Evolutionary conservation across 2,329 filamentous ascomycete genomes (phyloP).

Genomic region (Calonectria ilicicola): DNA sequence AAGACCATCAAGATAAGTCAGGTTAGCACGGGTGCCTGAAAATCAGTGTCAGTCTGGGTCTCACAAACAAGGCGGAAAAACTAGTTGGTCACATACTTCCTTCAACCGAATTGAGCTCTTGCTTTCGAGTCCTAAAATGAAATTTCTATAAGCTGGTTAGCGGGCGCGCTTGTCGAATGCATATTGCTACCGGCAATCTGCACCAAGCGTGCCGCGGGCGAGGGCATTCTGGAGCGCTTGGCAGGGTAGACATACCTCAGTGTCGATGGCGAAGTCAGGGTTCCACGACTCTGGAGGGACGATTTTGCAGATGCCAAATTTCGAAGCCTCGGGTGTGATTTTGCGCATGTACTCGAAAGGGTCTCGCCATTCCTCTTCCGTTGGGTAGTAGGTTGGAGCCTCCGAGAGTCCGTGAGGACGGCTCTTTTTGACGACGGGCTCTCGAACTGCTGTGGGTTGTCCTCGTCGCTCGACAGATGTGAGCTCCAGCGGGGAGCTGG

Average conservation of each 20-base stretch:
- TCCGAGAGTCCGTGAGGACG: slow-evolving; percentile 89
- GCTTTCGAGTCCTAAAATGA: slow-evolving; percentile 94
- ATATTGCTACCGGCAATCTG: not conserved
- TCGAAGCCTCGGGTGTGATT: slow-evolving; percentile 85
- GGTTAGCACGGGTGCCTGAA: slow-evolving; percentile 89
- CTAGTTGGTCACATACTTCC: slow-evolving; percentile 75
- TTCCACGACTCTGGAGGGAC: slow-evolving; percentile 96
- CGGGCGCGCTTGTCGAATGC: slow-evolving; percentile 22
- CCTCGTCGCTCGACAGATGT: slow-evolving; percentile 92
- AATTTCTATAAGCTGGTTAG: slow-evolving; percentile 74
- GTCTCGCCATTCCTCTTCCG: slow-evolving; percentile 93
- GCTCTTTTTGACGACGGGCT: slow-evolving; percentile 80
- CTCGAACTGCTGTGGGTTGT: slow-evolving; percentile 80
- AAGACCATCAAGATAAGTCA: slow-evolving; percentile 95
- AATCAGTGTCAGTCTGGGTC: slow-evolving; percentile 48
- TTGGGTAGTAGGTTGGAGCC: slow-evolving; percentile 90
- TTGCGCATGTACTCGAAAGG: slow-evolving; percentile 94
- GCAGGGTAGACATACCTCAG: slow-evolving; percentile 73
- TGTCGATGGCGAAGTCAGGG: slow-evolving; percentile 95
- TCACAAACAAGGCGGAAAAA: not conserved
- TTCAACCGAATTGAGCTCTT: slow-evolving; percentile 98
- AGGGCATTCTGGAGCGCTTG: slow-evolving; percentile 5
- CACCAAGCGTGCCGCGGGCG: not conserved
- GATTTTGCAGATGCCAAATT: slow-evolving; percentile 95
- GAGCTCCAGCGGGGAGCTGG: slow-evolving; percentile 78